Percentiles rank a stretch among this genome's conserved stretches.
These are phyloP conservation scores for Cutaneotrichosporon mucoides DNA, from an alignment of 1,284 basidiomycete genomes.

Conservation along the genomic window DNA sequence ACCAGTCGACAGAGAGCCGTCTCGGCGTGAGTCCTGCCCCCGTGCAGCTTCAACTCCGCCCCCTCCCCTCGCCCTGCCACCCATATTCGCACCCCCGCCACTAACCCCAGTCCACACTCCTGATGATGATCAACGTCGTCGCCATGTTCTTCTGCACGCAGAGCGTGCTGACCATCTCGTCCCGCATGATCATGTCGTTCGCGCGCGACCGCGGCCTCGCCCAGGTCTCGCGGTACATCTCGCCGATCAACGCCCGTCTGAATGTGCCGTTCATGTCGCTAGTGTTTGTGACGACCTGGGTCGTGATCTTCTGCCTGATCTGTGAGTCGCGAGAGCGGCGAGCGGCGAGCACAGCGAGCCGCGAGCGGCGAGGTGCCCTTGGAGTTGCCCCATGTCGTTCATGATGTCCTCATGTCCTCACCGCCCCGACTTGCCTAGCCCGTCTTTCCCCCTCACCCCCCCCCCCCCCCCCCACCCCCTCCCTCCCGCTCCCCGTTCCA, in stretches of 20 bases:
- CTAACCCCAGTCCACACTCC: slow-evolving; percentile 14
- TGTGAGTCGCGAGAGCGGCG: slow-evolving; percentile 29
- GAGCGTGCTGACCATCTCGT: slow-evolving; percentile 23
- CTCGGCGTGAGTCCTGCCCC: neutral
- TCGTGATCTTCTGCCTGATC: slow-evolving; percentile 50
- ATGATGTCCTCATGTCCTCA: too few relatives aligned
- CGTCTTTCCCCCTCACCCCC: too few relatives aligned
- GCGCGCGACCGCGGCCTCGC: slow-evolving; percentile 10
- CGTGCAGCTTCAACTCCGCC: too few relatives aligned
- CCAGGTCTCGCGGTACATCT: neutral
- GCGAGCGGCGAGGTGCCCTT: too few relatives aligned
- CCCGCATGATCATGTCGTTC: slow-evolving; percentile 13
- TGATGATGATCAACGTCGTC: slow-evolving; percentile 22
- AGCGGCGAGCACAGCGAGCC: too few relatives aligned
- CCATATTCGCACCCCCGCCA: too few relatives aligned
- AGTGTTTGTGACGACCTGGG: slow-evolving; percentile 44
- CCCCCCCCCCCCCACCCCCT: too few relatives aligned
- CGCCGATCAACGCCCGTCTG: slow-evolving; percentile 8
- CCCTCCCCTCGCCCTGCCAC: too few relatives aligned
- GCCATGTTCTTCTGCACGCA: slow-evolving; percentile 21
- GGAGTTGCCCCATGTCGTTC: too few relatives aligned
- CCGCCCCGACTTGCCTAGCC: too few relatives aligned
- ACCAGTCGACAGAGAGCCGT: slow-evolving; percentile 26
- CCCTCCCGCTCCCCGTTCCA: too few relatives aligned
- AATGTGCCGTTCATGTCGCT: slow-evolving; percentile 27